Base-by-base conservation (phyloP, 495 filamentous ascomycete genomes). In the Thermochaetoides thermophila region DNA sequence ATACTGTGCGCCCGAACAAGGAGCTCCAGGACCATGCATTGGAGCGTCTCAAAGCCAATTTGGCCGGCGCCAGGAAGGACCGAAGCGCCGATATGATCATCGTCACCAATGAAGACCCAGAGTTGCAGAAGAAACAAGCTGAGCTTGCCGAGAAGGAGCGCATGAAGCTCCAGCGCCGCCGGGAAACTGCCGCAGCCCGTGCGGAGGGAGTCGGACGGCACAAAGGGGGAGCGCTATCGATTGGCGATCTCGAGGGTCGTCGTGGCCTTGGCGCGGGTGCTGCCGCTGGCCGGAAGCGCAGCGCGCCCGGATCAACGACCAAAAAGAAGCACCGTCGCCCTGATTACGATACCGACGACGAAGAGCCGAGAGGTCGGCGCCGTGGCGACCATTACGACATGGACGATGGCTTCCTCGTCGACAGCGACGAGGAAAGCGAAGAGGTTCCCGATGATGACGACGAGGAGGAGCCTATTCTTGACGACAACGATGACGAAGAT, bases 301-400 rank as follows among this genome's bases (percentile, higher is more conserved):
- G 60, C 10, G 58, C 53, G 1, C 44, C 52, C 1, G 57, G 64
- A 27, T n/a, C n/a, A n/a, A 40, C 52, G 9, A 38, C 54, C 17
- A 55, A 61, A 44, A 41, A 59, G 38, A 60, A 60, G 55, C 49
- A 54, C 34, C 52, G 62, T 17, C 53, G 57, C 7, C 55, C 64
- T 3, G 67, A 71, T 26, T 71, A 73, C 23, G 67, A 73, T 42
- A 69, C 67, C 1, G 80, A 93, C 17, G 68, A 73, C 38, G 70
- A 71, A 35, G 73, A 76, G 2, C 69, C 73, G 22, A 63, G 74
- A 25, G 71, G 74, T 3, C 60, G 66, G 16, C 68, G 66, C 12
- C 66, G 69, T 14, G 71, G 82, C 41, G 84, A 95, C 47, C 81
- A 87, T 49, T 95, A 85, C 45, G 79, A 84, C 40, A 71, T 76